Percentiles rank a stretch among this genome's conserved stretches.
These are phyloP conservation scores for Kuraishia molischiana DNA, from an alignment of 805 yeast genomes.

Conservation along the genomic window DNA sequence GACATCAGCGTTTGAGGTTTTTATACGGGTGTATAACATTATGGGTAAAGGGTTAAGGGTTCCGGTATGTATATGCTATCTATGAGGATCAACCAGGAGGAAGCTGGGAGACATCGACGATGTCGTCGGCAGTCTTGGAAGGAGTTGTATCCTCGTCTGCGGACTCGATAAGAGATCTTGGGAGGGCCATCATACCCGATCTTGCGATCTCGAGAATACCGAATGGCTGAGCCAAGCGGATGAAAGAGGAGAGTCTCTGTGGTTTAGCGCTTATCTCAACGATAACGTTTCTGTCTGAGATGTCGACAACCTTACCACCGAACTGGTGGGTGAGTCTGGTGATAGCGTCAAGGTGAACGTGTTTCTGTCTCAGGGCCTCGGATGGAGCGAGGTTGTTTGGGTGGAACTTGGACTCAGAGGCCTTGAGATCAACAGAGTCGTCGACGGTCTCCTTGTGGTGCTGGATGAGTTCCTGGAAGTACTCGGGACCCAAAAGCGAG, in stretches of 20 bases:
- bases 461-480: slow-evolving; percentile 87
- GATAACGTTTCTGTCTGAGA: slow-evolving; percentile 86
- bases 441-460: slow-evolving; percentile 55
- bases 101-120: slow-evolving; percentile 79
- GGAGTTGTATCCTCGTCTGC: slow-evolving; percentile 31
- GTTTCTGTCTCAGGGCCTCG: slow-evolving; percentile 91
- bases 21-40: background rate
- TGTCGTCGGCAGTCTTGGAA: slow-evolving; percentile 48
- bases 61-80: too few species aligned
- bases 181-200: slow-evolving; percentile 97
- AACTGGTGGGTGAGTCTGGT: slow-evolving; percentile 73
- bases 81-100: slow-evolving; percentile 87
- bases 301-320: slow-evolving; percentile 89
- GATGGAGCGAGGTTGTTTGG: slow-evolving; percentile 86
- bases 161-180: slow-evolving; percentile 81
- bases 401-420: slow-evolving; percentile 47
- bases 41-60: background rate
- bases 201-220: slow-evolving; percentile 95
- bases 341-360: slow-evolving; percentile 78
- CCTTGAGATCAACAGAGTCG: slow-evolving; percentile 26
- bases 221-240: slow-evolving; percentile 87
- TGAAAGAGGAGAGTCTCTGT: slow-evolving; percentile 74
- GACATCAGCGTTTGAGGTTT: slow-evolving; percentile 8
- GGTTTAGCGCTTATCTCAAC: slow-evolving; percentile 95
- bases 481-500: slow-evolving; percentile 94